Base-by-base conservation (phyloP, 2,329 filamentous ascomycete genomes). In the Thelonectria olida region DNA sequence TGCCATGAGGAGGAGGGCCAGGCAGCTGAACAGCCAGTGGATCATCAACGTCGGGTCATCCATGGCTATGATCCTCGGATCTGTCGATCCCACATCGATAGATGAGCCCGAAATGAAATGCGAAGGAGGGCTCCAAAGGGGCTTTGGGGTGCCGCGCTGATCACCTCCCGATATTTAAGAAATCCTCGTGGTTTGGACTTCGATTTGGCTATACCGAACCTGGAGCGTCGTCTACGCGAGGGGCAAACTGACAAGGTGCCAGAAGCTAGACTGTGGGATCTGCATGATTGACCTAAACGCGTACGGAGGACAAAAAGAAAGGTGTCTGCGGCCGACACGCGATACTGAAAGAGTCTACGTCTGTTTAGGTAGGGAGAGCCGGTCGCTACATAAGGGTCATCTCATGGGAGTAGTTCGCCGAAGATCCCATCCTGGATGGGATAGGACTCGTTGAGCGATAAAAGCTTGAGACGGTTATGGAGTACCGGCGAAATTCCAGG, bases 41-140 rank as follows among this genome's bases (percentile, higher is more conserved):
- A 65, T 63, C 47, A 65, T 44, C 7, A 65, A 42, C 31, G 62
- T 65, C 13, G 62, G 62, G 23, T 65, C 62, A 50, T 63, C 60
- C 62, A 65, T 65, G 51, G 31, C 23, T 5, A 39, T 17, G n/a
- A 45, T 19, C 41, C 31, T 15, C 17, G 48, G 41, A 48, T 28
- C 23, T 6, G 25, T 41, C 39, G 41, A 41, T 42, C 44, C 36
- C 23, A 34, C 34, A 50, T 50, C 23, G 34, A 31, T 27, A 19
- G 25, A 20, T 34, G 12, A 15, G 20, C 39, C 39, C 23, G 34
- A 28, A 31, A 44, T 9, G 25, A 27, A 27, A 27, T 20, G 17
- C 22, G 22, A 44, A 25, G 13, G 22, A 53, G 8, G 17, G 12
- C 13, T 6, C 31, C 9, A 34, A 15, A 34, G 31, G 31, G 31